These are phyloP conservation scores for Penicillium crustosum DNA, from an alignment of 2,329 filamentous ascomycete species.

Conservation along the genomic window DNA sequence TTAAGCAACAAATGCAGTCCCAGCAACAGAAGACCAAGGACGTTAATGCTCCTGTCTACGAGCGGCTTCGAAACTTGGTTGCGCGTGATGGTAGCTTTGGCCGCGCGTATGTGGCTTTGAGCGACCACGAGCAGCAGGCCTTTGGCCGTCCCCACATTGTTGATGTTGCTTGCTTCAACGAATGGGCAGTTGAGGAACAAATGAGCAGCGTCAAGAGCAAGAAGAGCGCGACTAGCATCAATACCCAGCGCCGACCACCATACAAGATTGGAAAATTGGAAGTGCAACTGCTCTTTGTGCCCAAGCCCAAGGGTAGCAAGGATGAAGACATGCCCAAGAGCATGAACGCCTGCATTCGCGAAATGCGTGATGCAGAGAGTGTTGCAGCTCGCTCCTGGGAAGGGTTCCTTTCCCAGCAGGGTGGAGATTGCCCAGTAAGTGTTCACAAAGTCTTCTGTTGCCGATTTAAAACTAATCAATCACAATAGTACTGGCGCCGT, in stretches of 20 bases:
- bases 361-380: conserved; percentile 87
- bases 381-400: conserved; percentile 77
- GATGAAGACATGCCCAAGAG: conserved; percentile 99
- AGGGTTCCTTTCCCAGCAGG: conserved; percentile 90
- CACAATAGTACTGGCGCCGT: conserved; percentile 83
- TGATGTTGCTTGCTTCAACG: conserved; percentile 94
- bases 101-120: conserved; percentile 87
- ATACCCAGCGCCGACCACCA: conserved; percentile 70
- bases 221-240: conserved; percentile 62
- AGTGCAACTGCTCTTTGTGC: conserved; percentile 90
- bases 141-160: conserved; percentile 85
- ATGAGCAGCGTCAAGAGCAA: conserved; percentile 94
- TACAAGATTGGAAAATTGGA: conserved; percentile 96
- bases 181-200: conserved; percentile 89
- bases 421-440: conserved; percentile 94
- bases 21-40: conserved; percentile 68
- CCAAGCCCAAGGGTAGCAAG: conserved; percentile 78
- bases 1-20: conserved; percentile 78
- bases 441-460: background rate
- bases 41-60: conserved; percentile 65
- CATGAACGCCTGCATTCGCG: conserved; percentile 93
- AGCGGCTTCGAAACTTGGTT: conserved; percentile 80
- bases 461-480: conserved; percentile 22
- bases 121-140: conserved; percentile 84
- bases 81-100: conserved; percentile 92